phyloP scores from a whole-genome alignment of 2,329 filamentous ascomycete species.

The Knoxdaviesia proteae region DNA sequence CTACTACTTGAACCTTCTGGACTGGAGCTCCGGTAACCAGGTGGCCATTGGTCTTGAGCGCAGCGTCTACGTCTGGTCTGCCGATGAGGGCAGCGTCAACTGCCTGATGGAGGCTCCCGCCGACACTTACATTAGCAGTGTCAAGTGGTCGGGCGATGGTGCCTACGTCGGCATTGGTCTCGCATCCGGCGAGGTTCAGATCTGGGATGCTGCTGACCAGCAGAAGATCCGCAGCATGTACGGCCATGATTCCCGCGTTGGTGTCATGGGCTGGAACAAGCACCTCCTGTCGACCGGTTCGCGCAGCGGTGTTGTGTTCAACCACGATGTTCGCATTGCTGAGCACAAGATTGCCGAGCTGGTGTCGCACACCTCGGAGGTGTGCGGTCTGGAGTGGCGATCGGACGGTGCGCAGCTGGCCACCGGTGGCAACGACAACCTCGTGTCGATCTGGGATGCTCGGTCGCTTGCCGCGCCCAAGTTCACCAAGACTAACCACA shows the following conservation, averaged over 20 bases:
- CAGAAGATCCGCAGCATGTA: conserved; percentile 97
- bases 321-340: conserved; percentile 94
- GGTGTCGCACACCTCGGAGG: conserved; percentile 89
- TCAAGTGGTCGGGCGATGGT: conserved; percentile 96
- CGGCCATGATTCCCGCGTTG: conserved; percentile 87
- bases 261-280: conserved; percentile 99
- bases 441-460: conserved; percentile 98
- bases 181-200: conserved; percentile 89
- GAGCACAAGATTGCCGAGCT: conserved; percentile 98
- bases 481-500: conserved; percentile 99
- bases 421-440: conserved; percentile 95
- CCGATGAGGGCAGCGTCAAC: conserved; percentile 74
- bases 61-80: conserved; percentile 96
- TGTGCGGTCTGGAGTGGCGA: conserved; percentile 95
- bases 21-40: conserved; percentile 96
- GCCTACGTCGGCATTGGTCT: conserved; percentile 92
- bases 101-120: conserved; percentile 71
- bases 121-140: conserved; percentile 92
- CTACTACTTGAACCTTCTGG: conserved; percentile 96
- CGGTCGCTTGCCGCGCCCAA: conserved; percentile 83
- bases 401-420: conserved; percentile 91
- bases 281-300: conserved; percentile 89
- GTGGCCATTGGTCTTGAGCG: conserved; percentile 94
- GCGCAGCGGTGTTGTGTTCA: conserved; percentile 85
- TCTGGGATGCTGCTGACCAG: conserved; percentile 93